Percentiles rank a stretch among this genome's conserved stretches.
These are phyloP conservation scores for Ceratorhiza oryzae-sativae DNA, from an alignment of 1,284 basidiomycete species.

Conservation along the genomic window DNA sequence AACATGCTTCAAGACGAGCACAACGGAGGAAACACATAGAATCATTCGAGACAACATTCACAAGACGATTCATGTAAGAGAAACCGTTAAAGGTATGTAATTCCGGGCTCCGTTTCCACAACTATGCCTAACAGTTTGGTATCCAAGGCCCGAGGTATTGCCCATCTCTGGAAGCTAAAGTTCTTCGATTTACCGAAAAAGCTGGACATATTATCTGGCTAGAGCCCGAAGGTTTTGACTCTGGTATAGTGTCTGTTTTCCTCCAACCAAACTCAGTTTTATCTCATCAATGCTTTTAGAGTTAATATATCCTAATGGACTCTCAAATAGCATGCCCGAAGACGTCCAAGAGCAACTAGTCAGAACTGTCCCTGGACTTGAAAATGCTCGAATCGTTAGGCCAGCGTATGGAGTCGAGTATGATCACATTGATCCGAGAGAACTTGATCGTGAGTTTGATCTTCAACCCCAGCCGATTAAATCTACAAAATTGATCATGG, in stretches of 20 bases:
- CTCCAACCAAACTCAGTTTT: too few relatives aligned
- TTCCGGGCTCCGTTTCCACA: background rate
- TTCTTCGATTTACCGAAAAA: constrained; percentile 79
- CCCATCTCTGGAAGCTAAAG: constrained; percentile 88
- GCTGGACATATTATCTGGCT: constrained; percentile 81
- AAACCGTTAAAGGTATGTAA: constrained; percentile 75
- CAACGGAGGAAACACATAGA: constrained; percentile 74
- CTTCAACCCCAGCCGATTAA: too few relatives aligned
- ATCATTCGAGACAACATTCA: constrained; percentile 77
- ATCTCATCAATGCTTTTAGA: constrained; percentile 53
- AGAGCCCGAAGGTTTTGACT: constrained; percentile 90
- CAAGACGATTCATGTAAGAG: constrained; percentile 81
- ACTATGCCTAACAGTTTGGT: background rate
- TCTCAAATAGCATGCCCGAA: constrained; percentile 85
- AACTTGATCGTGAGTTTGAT: constrained; percentile 64
- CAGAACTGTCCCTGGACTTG: constrained; percentile 81
- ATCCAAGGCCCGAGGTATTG: constrained; percentile 83
- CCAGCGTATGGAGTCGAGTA: constrained; percentile 95
- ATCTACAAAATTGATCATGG: too few relatives aligned
- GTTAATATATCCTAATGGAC: constrained; percentile 87
- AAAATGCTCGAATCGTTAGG: constrained; percentile 79
- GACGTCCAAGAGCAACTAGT: constrained; percentile 83
- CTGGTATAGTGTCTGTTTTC: constrained; percentile 64
- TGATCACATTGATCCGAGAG: constrained; percentile 87
- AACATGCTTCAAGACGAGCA: constrained; percentile 74